Base-by-base conservation (phyloP, 306 rosid species). In the Fagus crenata region DNA sequence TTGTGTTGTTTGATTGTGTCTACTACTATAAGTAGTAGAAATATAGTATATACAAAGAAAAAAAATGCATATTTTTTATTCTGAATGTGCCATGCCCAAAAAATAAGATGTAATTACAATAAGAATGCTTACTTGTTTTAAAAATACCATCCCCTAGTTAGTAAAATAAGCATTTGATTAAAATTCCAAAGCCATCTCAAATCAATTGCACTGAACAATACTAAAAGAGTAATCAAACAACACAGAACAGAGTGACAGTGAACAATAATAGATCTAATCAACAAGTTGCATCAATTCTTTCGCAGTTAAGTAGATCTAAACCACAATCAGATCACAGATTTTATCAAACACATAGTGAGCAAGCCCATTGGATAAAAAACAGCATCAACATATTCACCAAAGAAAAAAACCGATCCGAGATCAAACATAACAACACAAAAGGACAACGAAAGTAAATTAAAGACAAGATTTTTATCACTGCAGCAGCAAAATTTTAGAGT, bases 181-280 rank as follows among this genome's bases (percentile, higher is more conserved):
- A 6, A 18, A 56, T 18, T 22, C 36, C 64, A 56, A 54, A 7
- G 32, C 7, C 64, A 56, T 56, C 13, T 22, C 63, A 51, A 51
- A n/a, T 51, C 56, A 51, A 14, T 12, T 51, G 56, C 18, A 12
- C 1, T 51, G 56, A 5, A 51, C 56, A 6, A 51, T 56, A 22
- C 11, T 22, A 22, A 22, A 56, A 4, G 2, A 22, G 18, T 11
- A 56, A 56, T 12, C 64, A 37, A 63, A 63, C 18, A 63, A 35
- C 6, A 2, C 70, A 17, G 17, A 65, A 35, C 32, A 58, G 71
- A 37, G 71, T n/a, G 31, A 32, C 32, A 37, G 49, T 37, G 2
- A 7, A 17, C 71, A 65, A 59, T 4, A 69, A n/a, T 68, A 77
- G 80, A 82, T 78, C 73, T 35, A 42, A 35, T 43, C 31, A 39